phyloP scores from a whole-genome alignment of 2,329 filamentous ascomycete genomes.

The Pyricularia grisea region DNA sequence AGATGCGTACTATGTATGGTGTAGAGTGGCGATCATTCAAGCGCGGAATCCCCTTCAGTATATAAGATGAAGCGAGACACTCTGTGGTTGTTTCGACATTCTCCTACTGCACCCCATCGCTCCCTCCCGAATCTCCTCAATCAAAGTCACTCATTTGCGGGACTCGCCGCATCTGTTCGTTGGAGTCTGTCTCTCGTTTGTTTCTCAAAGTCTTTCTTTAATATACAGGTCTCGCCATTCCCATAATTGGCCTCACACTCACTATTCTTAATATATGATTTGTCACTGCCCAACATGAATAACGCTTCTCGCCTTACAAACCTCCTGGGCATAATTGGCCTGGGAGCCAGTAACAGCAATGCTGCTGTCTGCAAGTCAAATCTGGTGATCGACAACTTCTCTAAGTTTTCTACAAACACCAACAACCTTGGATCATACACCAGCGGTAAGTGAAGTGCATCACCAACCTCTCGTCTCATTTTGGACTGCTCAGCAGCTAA shows the following conservation, averaged over 20 bases:
- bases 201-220: background rate
- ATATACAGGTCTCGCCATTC: background rate
- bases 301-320: background rate
- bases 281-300: background rate
- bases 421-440: slow-evolving; percentile 17
- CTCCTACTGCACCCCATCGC: background rate
- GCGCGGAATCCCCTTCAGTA: background rate
- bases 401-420: slow-evolving; percentile 14
- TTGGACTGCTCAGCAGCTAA: background rate
- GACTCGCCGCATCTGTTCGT: background rate
- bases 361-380: slow-evolving; percentile 17
- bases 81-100: background rate
- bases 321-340: background rate
- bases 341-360: background rate
- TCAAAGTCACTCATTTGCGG: background rate
- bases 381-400: slow-evolving; percentile 19
- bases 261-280: background rate
- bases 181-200: background rate
- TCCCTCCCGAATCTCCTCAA: background rate
- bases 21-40: background rate
- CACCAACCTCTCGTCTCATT: background rate
- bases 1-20: background rate
- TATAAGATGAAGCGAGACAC: background rate
- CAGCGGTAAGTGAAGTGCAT: slow-evolving; percentile 14
- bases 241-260: background rate